These are phyloP conservation scores for Gossypium herbaceum DNA, from an alignment of 345 rosid species.

Conservation along the genomic window DNA sequence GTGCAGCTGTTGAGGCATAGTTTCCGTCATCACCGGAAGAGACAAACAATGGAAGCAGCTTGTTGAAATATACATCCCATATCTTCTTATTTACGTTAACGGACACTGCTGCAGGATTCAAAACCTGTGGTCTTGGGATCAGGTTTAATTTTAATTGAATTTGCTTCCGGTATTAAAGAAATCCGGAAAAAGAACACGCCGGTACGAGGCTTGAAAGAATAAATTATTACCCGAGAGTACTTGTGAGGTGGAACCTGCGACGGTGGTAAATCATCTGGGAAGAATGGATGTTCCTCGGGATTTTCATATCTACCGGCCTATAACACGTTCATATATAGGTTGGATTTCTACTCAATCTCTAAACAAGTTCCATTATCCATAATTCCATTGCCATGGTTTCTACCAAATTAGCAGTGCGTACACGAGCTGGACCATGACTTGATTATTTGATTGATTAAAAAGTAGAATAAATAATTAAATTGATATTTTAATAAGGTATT, in stretches of 20 bases:
- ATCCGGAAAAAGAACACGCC: not conserved
- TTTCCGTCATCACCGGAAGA: conserved; percentile 72
- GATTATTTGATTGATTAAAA: too few relatives aligned
- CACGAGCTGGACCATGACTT: too few relatives aligned
- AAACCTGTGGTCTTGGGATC: conserved; percentile 32
- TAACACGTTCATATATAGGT: conserved; percentile 8
- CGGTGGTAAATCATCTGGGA: conserved; percentile 51
- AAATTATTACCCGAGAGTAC: conserved; percentile 44
- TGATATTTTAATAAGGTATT: too few relatives aligned
- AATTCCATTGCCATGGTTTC: not conserved
- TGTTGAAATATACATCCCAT: conserved; percentile 62
- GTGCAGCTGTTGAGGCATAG: conserved; percentile 63
- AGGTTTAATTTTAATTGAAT: conserved; percentile 3
- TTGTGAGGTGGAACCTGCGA: conserved; percentile 33
- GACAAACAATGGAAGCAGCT: conserved; percentile 69
- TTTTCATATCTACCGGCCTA: conserved; percentile 77
- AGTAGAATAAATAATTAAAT: too few relatives aligned
- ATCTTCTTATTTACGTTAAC: conserved; percentile 59
- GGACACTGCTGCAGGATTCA: conserved; percentile 55
- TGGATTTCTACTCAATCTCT: not conserved
- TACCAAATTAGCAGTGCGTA: not conserved
- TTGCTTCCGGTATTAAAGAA: not conserved
- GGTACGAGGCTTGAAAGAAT: not conserved
- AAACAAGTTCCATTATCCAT: not conserved
- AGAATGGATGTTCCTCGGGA: conserved; percentile 86